Evolutionary conservation across 148 eudicot genomes (phyloP).

Genomic region (Dysphania ambrosioides): DNA sequence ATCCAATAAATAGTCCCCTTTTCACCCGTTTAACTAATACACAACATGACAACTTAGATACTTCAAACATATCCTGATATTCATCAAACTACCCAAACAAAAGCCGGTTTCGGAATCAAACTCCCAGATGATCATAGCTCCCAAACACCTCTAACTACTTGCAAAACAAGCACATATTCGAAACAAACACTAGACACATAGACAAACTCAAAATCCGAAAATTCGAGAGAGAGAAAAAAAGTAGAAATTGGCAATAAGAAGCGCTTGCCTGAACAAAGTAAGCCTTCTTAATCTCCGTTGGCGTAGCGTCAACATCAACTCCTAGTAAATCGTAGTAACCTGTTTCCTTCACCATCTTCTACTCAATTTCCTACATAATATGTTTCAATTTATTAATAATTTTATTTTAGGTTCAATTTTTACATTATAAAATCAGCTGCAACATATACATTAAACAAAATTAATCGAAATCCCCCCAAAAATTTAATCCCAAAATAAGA

Average conservation of each 20-base stretch:
- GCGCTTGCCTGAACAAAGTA: slow-evolving; percentile 60
- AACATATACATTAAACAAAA: not conserved
- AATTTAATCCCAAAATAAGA: not conserved
- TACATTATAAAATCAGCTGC: not conserved
- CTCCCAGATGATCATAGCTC: not conserved
- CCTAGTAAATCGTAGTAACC: slow-evolving; percentile 81
- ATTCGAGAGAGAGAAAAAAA: not conserved
- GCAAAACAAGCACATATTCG: not conserved
- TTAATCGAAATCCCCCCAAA: not conserved
- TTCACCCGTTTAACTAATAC: not conserved
- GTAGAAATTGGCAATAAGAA: not conserved
- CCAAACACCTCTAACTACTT: not conserved
- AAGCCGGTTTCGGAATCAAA: not conserved
- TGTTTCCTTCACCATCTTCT: slow-evolving; percentile 78
- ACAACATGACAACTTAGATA: not conserved
- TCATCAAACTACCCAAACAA: not conserved
- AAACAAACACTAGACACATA: not conserved
- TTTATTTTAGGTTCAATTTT: not conserved
- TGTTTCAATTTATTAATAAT: not conserved
- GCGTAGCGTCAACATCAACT: slow-evolving; percentile 58
- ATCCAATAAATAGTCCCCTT: too few species aligned
- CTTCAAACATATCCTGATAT: not conserved
- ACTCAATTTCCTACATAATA: slow-evolving; percentile 4
- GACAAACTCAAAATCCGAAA: not conserved
- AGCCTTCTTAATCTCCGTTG: slow-evolving; percentile 83